Base-by-base conservation (phyloP, 768 basidiomycete species). In the Boletus fagicola region DNA sequence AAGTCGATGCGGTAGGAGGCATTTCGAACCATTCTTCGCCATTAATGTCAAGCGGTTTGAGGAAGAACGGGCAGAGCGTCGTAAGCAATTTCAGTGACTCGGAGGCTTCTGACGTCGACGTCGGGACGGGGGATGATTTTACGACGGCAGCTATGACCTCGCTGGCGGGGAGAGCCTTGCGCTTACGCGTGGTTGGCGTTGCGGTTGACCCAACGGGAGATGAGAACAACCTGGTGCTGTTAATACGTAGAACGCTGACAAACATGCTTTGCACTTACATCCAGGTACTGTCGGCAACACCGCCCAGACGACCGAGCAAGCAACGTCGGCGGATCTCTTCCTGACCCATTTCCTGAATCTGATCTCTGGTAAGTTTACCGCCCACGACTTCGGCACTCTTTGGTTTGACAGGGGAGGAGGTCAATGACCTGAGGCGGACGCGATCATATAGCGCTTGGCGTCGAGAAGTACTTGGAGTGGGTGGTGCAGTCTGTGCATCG, bases 231-330 rank as follows among this genome's bases (percentile, higher is more conserved):
- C 89, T 68, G 36, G 51, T 11, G 13, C 26, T 6, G 31, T 55
- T 10, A 40, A 30, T 39, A 48, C 5, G 13, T 28, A 18, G 16
- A 48, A 54, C 1, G 30, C 33, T 4, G 24, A 48, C 2, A 1
- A 53, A 3, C 10, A 5, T 18, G 4, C 9, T 36, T 49, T 31
- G 28, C 33, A 56, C 85, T 70, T 60, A 89, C 92, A 92, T 92
- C 89, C 91, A 93, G 18, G 88, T 82, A 61, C 90, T 88, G 67
- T 94, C 91, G n/a, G 92, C 92, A 30, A 94, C 82, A 11, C 87
- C 86, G 28, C 81, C 80, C 8, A 94, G 79, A 20, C 92, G 83
- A 49, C 91, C 91, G 9, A 94, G 77, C 31, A 92, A 69, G 62
- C 87, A 90, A 38, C 90, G 78, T 56, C 87, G 79, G 57, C 89